Evolutionary conservation across 192 early-diverging fungal species (phyloP), one percentile per base, ranked within the genome.

Genomic region (Bifiguratus adelaidae): DNA sequence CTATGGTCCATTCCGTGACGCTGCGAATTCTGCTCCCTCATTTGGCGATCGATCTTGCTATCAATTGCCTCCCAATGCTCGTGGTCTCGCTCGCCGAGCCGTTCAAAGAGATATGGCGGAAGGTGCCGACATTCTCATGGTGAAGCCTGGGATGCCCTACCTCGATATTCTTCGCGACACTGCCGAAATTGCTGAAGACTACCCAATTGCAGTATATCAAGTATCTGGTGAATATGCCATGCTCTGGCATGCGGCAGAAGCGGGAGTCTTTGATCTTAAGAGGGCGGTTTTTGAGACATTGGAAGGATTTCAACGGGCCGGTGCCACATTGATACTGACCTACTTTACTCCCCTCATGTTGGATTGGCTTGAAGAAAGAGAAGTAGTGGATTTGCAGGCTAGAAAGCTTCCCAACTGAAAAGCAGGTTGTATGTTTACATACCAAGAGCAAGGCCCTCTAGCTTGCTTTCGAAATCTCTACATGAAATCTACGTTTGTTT

Each of bases 1-100:
- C 61, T 99, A 99, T 61, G 95, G 95, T 0, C 95, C 95, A 1
- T 99, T 99, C 79, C 78, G 95, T 56, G 95, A 94, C 53, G 91
- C 91, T 7, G 91, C 90, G 16, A 81, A 89, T 48, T 95, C 92
- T 4, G 88, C 89, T n/a, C 92, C 95, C 9, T 53, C 77, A 34
- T 82, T 80, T 33, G 95, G 95, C 16, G 87, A 98, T 59, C 86
- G 95, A 47, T 83, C 84, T 26, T 88, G 88, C 46, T 99, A 99
- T 54, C 95, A 99, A 63, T 73, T 99, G 22, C 95, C 95, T 12
- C 76, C 85, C 2, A 77, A 76, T 19, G 78, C 91, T 11, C 84
- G 95, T 25, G 92, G 91, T 6, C 67, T 99, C 29, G 95, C 91
- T 2, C 78, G 89, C 33, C 78, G 95, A 16, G 95, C 95, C 4